These are phyloP conservation scores for Phaeodactylum tricornutum DNA, from an alignment of 108 stramenopile species.

Conservation along the genomic window DNA sequence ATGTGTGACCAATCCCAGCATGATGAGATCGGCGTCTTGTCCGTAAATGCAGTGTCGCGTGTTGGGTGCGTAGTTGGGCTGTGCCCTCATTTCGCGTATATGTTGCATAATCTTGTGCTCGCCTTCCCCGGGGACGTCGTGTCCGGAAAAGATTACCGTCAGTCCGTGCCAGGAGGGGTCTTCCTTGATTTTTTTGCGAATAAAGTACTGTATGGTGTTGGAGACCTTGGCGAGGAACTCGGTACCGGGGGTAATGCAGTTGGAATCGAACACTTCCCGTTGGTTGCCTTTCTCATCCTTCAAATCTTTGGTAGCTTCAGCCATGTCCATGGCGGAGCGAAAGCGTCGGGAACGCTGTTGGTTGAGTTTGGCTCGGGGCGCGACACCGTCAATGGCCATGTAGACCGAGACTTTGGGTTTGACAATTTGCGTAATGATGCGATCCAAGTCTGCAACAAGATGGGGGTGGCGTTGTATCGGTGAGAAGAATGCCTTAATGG, in stretches of 20 bases:
- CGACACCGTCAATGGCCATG: slow-evolving; percentile 97
- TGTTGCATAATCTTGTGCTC: slow-evolving; percentile 99
- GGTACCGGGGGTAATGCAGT: slow-evolving; percentile 99
- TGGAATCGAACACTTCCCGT: slow-evolving; percentile 85
- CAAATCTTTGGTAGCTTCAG: slow-evolving; percentile 63
- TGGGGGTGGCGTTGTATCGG: neutral
- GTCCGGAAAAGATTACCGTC: slow-evolving; percentile 93
- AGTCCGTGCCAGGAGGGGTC: slow-evolving; percentile 90
- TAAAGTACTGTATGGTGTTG: slow-evolving; percentile 81
- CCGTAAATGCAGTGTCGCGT: slow-evolving; percentile 98
- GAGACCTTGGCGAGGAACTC: slow-evolving; percentile 92
- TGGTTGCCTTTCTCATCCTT: slow-evolving; percentile 25
- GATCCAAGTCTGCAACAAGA: slow-evolving; percentile 60
- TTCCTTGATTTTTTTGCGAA: slow-evolving; percentile 91
- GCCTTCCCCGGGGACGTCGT: slow-evolving; percentile 97
- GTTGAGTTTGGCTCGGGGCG: slow-evolving; percentile 98
- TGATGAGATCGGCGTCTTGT: slow-evolving; percentile 99
- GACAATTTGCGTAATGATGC: slow-evolving; percentile 93
- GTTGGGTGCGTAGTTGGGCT: slow-evolving; percentile 83
- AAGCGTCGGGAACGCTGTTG: slow-evolving; percentile 97
- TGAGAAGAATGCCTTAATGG: neutral
- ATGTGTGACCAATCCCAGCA: slow-evolving; percentile 96
- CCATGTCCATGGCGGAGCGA: slow-evolving; percentile 89
- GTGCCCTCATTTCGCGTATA: slow-evolving; percentile 79
- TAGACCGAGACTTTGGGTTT: slow-evolving; percentile 91